Evolutionary conservation across 1,284 basidiomycete species (phyloP).

Genomic region (Lentinus polychrous): DNA sequence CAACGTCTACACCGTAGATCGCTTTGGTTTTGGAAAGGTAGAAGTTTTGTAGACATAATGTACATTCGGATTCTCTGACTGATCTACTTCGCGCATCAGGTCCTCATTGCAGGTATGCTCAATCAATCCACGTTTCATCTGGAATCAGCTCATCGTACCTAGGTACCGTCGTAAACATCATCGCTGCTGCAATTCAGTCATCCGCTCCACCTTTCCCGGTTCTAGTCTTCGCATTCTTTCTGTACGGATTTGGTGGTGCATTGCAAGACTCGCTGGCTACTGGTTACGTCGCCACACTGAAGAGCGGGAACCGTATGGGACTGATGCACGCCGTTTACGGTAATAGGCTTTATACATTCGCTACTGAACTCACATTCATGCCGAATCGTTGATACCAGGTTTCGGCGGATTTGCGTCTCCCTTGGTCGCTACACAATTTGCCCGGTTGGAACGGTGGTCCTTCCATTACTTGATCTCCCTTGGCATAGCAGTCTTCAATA

Average conservation of each 20-base stretch:
- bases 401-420: slow-evolving; percentile 63
- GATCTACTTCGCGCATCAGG: background rate
- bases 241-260: slow-evolving; percentile 15
- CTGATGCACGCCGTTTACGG: slow-evolving; percentile 28
- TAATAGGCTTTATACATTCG: background rate
- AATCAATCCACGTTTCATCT: background rate
- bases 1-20: slow-evolving; percentile 45
- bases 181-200: background rate
- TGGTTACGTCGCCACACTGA: slow-evolving; percentile 20
- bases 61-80: background rate
- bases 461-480: slow-evolving; percentile 60
- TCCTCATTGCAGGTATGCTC: background rate
- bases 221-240: slow-evolving; percentile 18
- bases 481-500: slow-evolving; percentile 44
- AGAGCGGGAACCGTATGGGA: slow-evolving; percentile 28
- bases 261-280: slow-evolving; percentile 25
- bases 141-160: background rate
- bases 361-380: background rate
- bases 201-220: slow-evolving; percentile 29
- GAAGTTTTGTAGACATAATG: too few species aligned
- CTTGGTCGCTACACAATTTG: slow-evolving; percentile 63
- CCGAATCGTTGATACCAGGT: slow-evolving; percentile 29
- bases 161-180: background rate
- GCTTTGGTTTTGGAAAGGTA: slow-evolving; percentile 52
- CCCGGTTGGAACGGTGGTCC: slow-evolving; percentile 42